Evolutionary conservation across 164 flowering plant genomes (phyloP).

Genomic region (Tetrastigma voinierianum): DNA sequence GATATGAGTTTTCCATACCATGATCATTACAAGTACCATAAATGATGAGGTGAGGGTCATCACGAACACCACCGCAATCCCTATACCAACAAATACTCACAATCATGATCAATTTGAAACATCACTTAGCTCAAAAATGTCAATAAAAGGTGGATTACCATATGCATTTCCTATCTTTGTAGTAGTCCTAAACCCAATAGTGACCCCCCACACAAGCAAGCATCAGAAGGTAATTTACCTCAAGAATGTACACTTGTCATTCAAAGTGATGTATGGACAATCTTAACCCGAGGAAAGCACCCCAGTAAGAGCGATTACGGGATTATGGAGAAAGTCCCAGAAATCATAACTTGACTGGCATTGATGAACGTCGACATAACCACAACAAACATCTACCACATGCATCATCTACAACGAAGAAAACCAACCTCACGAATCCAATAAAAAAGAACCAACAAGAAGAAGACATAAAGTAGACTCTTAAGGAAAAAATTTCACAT

Average conservation of each 20-base stretch:
- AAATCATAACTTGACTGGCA: constrained; percentile 32
- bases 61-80: constrained; percentile 27
- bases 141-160: constrained; percentile 10
- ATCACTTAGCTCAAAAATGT: background rate
- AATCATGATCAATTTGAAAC: background rate
- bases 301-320: constrained; percentile 26
- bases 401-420: constrained; percentile 6
- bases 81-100: constrained; percentile 4
- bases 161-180: constrained; percentile 33
- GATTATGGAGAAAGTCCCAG: constrained; percentile 29
- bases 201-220: constrained; percentile 28
- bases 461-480: background rate
- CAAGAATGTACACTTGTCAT: constrained; percentile 37
- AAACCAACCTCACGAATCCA: background rate
- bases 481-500: background rate
- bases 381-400: constrained; percentile 32
- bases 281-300: constrained; percentile 29
- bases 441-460: constrained; percentile 5
- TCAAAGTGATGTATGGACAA: constrained; percentile 30
- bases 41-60: constrained; percentile 20
- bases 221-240: constrained; percentile 34
- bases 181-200: constrained; percentile 24
- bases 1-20: constrained; percentile 30
- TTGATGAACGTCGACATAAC: constrained; percentile 26
- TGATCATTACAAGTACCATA: constrained; percentile 21